Evolutionary conservation across 2,329 filamentous ascomycete species (phyloP), one percentile per base, ranked within the genome.

Genomic region (Harringtonia lauricola): DNA sequence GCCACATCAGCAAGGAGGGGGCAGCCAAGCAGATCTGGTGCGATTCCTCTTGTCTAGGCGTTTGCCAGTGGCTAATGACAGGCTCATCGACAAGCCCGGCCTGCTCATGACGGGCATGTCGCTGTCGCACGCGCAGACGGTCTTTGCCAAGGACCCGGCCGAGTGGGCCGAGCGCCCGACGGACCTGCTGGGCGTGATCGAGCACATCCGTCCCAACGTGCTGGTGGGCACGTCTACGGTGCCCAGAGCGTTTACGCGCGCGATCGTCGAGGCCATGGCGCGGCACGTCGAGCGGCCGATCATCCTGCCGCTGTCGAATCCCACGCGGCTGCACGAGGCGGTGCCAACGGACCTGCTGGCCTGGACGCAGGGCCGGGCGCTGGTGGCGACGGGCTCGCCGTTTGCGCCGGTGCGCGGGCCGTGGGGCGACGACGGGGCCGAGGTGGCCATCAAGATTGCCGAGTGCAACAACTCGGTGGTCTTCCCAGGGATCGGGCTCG

Each of bases 381-480:
- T 94, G 3, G 79, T 92, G 4, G 86, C 88, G 0, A 94, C 88
- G 0, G 88, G 88, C 5, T 86, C 81, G 9, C 87, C 88, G 0
- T 94, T 94, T 57, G 71, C 75, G 2, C 81, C 87, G 0, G 85
- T 92, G 14, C 73, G 74, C 41, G 74, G 71, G 0, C 67, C 72
- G 2, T 77, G 73, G 69, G 71, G 68, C 2, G n/a, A 56, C 0
- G 58, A 64, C 10, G 72, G 68, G 0, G 42, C 55, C 1, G 67
- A 72, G 8, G 47, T 70, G 2, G 59, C 61, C 48, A 65, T 72
- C 46, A 62, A 70, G 24, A 57, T 73, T 55, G 86, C 86, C 21
- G 87, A 94, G 61, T 94, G 88, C 64, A 94, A 94, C 64, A 94
- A 94, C 63, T 83, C 79, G 1, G 84, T 85, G 29, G 83, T 83